Conservation (phyloP, 176 grass and related monocot genomes). For the Poa pratensis region DNA sequence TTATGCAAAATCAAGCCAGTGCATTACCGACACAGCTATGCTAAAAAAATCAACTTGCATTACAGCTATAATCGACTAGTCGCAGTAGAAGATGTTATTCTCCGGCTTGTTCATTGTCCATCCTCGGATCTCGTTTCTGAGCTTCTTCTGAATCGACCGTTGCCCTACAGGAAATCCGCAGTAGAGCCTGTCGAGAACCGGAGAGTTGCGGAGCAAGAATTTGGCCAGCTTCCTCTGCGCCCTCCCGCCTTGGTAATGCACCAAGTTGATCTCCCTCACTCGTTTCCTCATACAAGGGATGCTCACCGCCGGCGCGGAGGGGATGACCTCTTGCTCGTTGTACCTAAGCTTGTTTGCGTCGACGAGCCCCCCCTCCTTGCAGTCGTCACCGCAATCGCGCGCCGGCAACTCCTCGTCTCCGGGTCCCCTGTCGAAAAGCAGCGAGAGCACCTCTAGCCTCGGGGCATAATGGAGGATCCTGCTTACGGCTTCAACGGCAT, state of each 20-base stretch:
- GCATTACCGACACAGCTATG: too few species aligned
- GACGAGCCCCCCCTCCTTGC: background rate
- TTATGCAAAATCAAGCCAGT: too few species aligned
- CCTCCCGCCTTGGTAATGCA: background rate
- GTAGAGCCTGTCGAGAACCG: background rate
- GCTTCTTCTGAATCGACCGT: background rate
- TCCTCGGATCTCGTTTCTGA: background rate
- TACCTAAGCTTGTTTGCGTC: background rate
- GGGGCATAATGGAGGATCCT: background rate
- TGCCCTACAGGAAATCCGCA: background rate
- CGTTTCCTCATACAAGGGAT: background rate
- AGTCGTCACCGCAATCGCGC: background rate
- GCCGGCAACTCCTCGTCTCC: background rate
- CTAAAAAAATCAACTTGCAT: too few species aligned
- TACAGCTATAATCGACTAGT: background rate
- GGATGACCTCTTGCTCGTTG: background rate
- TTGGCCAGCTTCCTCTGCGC: background rate
- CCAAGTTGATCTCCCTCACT: slow-evolving; percentile 8
- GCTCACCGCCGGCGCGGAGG: background rate
- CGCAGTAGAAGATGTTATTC: background rate
- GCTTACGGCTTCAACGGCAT: background rate
- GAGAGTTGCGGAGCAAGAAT: background rate
- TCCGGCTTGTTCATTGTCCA: background rate
- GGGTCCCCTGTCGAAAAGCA: background rate
- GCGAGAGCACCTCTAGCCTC: background rate